These are phyloP conservation scores for Phyllosticta citribraziliensis DNA, from an alignment of 2,329 filamentous ascomycete genomes.

Conservation along the genomic window DNA sequence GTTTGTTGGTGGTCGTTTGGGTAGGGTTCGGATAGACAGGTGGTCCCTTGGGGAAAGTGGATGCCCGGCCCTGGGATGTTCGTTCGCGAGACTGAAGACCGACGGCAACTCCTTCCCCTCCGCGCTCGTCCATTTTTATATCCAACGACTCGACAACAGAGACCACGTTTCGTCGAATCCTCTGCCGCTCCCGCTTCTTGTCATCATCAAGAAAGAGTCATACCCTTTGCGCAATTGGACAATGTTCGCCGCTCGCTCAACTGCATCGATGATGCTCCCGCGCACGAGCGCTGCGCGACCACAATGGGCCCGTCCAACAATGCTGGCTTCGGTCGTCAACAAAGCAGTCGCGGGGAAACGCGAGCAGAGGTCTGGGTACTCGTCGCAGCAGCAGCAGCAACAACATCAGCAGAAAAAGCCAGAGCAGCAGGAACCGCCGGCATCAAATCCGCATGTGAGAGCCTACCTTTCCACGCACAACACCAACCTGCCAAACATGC, in stretches of 20 bases:
- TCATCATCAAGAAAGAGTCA: background rate
- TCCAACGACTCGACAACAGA: background rate
- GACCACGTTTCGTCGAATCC: conserved; percentile 6
- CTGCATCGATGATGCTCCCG: background rate
- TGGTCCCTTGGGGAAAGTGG: background rate
- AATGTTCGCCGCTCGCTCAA: background rate
- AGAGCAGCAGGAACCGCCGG: background rate
- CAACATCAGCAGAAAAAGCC: conserved; percentile 2
- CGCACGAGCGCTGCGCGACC: background rate
- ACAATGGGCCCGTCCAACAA: background rate
- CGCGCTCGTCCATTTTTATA: background rate
- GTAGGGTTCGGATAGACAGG: background rate
- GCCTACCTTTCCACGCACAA: background rate
- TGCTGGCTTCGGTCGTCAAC: background rate
- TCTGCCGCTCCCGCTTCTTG: background rate
- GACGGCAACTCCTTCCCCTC: background rate
- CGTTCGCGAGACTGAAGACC: background rate
- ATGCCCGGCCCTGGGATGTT: background rate
- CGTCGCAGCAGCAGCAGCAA: conserved; percentile 6
- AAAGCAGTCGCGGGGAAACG: background rate
- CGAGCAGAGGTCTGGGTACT: background rate
- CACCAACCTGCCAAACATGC: background rate
- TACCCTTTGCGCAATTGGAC: background rate
- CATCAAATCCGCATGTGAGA: conserved; percentile 7
- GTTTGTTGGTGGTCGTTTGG: background rate